phyloP scores from a whole-genome alignment of 306 rosid genomes.

The Heteromeles arbutifolia region DNA sequence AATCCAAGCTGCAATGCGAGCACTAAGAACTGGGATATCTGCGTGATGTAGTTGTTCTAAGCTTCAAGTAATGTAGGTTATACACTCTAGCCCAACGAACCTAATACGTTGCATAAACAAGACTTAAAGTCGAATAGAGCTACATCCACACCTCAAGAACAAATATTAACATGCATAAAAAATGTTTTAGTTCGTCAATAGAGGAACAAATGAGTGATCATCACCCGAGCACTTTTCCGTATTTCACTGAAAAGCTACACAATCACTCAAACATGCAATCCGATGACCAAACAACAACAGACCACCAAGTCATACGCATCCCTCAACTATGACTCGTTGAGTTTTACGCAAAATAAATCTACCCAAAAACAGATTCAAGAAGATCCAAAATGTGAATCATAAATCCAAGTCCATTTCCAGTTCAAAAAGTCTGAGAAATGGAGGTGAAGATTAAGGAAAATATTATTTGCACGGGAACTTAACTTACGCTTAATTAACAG shows the following conservation, averaged over 20 bases:
- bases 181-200: neutral
- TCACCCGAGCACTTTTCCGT: neutral
- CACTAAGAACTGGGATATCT: neutral
- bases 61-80: neutral
- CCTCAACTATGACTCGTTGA: neutral
- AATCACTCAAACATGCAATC: neutral
- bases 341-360: neutral
- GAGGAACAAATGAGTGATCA: neutral
- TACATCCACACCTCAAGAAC: neutral
- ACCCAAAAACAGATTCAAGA: neutral
- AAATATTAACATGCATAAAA: neutral
- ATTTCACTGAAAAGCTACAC: neutral
- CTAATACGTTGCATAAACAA: neutral
- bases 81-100: neutral
- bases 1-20: neutral
- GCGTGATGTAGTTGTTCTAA: neutral
- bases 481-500: neutral
- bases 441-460: neutral
- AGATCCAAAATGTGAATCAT: neutral
- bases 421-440: neutral
- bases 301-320: neutral
- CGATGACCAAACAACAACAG: neutral
- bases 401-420: slow-evolving; percentile 9
- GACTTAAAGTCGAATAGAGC: neutral
- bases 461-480: neutral